Base-by-base conservation (phyloP, 441 rosid species). In the Syzygium malaccense region DNA sequence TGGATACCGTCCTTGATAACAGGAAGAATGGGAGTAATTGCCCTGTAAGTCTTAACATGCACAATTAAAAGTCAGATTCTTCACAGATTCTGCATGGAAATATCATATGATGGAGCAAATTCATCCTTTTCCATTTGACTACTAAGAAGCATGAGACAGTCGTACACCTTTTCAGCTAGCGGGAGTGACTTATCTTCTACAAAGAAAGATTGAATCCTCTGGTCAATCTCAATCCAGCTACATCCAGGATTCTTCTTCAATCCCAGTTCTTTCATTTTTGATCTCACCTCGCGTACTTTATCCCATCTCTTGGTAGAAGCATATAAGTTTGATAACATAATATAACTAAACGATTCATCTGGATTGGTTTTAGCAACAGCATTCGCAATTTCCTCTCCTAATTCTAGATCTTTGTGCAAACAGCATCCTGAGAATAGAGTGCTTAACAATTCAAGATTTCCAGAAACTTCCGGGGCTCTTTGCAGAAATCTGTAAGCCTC, bases 211-310 rank as follows among this genome's bases (percentile, higher is more conserved):
- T 90, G 91, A 57, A 93, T 93, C 87, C 55, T 88, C 89, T 88
- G 89, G 80, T 92, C 91, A 86, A 96, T 92, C 93, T 96, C 98
- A 84, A 94, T 93, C 96, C 98, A 96, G 88, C 97, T 94, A 88
- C 96, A 96, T 15, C 97, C 96, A 1, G 97, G 96, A 84, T 91
- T 94, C 93, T 95, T 96, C 91, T 41, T 93, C 91, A 94, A 54
- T 28, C 96, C 93, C 60, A 93, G 86, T 90, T 94, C 94, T 90
- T 92, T 93, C 95, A 94, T 94, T 90, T 93, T 94, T 58, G 86
- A 49, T 85, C 98, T 95, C 88, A 93, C 92, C 86, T 88, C 87
- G 6, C 94, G 78, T n/a, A 93, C 94, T 86, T 93, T 91, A 86
- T 94, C 94, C 99, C 98, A 96, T 87, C 92, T 92, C 91, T 89